phyloP scores from a whole-genome alignment of 306 rosid genomes.

The Cicer bijugum region DNA sequence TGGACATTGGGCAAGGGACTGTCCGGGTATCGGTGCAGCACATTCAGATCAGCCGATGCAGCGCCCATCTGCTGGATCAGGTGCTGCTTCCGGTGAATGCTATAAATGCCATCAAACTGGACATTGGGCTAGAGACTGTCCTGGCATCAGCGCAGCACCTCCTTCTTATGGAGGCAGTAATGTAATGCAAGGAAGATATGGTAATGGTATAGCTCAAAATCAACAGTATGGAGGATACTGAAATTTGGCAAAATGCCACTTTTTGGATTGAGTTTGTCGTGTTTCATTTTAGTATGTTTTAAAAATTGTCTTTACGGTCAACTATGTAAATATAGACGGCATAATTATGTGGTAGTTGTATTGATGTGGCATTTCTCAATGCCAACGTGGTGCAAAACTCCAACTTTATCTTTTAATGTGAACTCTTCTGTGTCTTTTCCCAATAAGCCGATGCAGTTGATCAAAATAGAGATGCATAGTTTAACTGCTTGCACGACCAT shows the following conservation, averaged over 20 bases:
- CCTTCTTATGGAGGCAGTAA: slow-evolving; percentile 9
- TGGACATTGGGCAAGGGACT: slow-evolving; percentile 88
- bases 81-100: slow-evolving; percentile 62
- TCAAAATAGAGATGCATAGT: not conserved
- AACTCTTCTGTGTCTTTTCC: not conserved
- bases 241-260: slow-evolving; percentile 33
- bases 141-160: slow-evolving; percentile 46
- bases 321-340: slow-evolving; percentile 39
- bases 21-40: slow-evolving; percentile 57
- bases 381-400: not conserved
- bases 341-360: slow-evolving; percentile 41
- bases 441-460: not conserved
- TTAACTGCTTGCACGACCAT: not conserved
- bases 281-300: slow-evolving; percentile 25
- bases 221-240: slow-evolving; percentile 55
- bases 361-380: slow-evolving; percentile 37
- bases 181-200: slow-evolving; percentile 59
- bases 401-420: not conserved
- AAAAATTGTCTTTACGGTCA: not conserved
- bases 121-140: slow-evolving; percentile 89
- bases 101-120: slow-evolving; percentile 83
- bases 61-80: slow-evolving; percentile 46
- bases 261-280: not conserved
- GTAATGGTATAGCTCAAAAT: slow-evolving; percentile 53
- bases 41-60: slow-evolving; percentile 39